These are phyloP conservation scores for Pyricularia sp. DNA, from an alignment of 2,329 filamentous ascomycete species.

Conservation along the genomic window DNA sequence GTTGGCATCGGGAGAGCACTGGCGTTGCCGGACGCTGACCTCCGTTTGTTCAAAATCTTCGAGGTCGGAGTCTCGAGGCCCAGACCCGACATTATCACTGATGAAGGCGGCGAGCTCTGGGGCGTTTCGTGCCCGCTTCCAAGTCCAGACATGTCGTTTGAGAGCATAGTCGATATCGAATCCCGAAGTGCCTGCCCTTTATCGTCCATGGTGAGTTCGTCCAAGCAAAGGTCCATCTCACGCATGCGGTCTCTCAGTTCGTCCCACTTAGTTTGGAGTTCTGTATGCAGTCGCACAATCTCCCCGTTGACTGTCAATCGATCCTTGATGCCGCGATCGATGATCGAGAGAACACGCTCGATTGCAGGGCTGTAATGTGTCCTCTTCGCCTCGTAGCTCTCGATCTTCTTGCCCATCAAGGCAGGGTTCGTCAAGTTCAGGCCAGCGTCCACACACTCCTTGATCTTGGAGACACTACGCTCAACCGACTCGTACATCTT, in stretches of 20 bases:
- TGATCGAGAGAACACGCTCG: slow-evolving; percentile 81
- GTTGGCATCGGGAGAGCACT: slow-evolving; percentile 35
- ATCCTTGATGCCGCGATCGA: slow-evolving; percentile 91
- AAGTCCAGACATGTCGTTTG: slow-evolving; percentile 64
- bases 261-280: slow-evolving; percentile 77
- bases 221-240: slow-evolving; percentile 65
- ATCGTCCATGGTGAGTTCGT: slow-evolving; percentile 57
- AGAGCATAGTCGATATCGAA: slow-evolving; percentile 86
- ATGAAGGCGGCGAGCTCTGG: slow-evolving; percentile 55
- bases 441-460: slow-evolving; percentile 67
- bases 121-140: slow-evolving; percentile 64
- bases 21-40: slow-evolving; percentile 34
- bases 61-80: slow-evolving; percentile 38
- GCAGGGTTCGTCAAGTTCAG: slow-evolving; percentile 64
- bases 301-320: slow-evolving; percentile 95
- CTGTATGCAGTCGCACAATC: slow-evolving; percentile 74
- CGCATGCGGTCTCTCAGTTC: slow-evolving; percentile 66
- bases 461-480: slow-evolving; percentile 73
- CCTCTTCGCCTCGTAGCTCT: slow-evolving; percentile 92
- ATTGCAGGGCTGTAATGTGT: slow-evolving; percentile 90
- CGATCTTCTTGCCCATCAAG: slow-evolving; percentile 69
- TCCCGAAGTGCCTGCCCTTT: slow-evolving; percentile 73
- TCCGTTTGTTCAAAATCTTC: slow-evolving; percentile 25
- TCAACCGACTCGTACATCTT: slow-evolving; percentile 97
- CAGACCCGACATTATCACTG: slow-evolving; percentile 48